phyloP scores from a whole-genome alignment of 2,329 filamentous ascomycete species.

The Metarhizium guizhouense region DNA sequence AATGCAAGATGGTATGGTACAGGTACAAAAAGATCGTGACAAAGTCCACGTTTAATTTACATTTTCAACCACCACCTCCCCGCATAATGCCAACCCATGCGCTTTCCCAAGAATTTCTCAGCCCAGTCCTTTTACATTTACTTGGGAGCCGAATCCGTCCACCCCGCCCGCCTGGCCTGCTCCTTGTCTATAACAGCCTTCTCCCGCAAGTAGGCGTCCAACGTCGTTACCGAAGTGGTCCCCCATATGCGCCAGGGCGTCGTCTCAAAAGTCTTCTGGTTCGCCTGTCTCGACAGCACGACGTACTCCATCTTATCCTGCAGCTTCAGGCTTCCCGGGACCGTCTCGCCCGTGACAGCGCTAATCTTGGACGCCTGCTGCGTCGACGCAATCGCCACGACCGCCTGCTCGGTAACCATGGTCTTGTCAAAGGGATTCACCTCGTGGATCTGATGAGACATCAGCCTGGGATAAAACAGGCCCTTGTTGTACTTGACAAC shows the following conservation, averaged over 20 bases:
- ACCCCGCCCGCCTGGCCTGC: conserved; percentile 24
- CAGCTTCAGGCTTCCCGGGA: conserved; percentile 39
- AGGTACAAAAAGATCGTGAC: neutral
- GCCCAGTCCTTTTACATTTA: neutral
- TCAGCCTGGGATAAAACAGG: conserved; percentile 36
- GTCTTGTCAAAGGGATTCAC: conserved; percentile 33
- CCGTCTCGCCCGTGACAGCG: conserved; percentile 23
- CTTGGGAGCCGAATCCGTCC: conserved; percentile 13
- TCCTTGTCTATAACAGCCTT: conserved; percentile 24
- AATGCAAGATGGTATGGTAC: conserved; percentile 3
- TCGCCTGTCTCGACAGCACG: conserved; percentile 44
- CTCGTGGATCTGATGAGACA: conserved; percentile 44
- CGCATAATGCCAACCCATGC: neutral
- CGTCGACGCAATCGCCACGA: conserved; percentile 49
- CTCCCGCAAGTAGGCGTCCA: conserved; percentile 30
- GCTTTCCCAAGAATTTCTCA: neutral
- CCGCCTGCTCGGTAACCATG: conserved; percentile 37
- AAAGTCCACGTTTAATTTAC: neutral
- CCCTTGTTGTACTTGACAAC: conserved; percentile 39
- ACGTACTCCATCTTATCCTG: conserved; percentile 55
- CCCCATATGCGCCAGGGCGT: conserved; percentile 58
- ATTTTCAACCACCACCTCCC: neutral
- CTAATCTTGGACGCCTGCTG: conserved; percentile 43
- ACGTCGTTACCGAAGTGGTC: conserved; percentile 44
- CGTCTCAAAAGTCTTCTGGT: conserved; percentile 36